Evolutionary conservation across 345 rosid species (phyloP).

Genomic region (Tarenaya hassleriana): DNA sequence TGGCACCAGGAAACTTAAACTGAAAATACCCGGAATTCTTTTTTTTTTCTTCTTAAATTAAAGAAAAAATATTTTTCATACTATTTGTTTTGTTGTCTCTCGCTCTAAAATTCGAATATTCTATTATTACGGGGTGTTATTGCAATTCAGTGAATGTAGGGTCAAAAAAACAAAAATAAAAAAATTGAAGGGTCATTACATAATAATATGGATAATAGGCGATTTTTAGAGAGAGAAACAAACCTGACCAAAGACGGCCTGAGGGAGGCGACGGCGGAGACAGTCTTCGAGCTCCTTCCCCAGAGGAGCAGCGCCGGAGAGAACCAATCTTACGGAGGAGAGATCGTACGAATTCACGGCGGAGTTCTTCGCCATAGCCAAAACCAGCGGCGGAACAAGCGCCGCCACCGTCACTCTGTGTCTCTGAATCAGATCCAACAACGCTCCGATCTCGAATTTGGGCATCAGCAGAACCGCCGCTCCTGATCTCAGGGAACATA

Average conservation of each 20-base stretch:
- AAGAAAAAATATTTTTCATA: too few species aligned
- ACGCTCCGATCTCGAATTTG: constrained; percentile 68
- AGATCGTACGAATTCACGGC: constrained; percentile 57
- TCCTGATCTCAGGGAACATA: constrained; percentile 65
- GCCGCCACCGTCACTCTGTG: constrained; percentile 71
- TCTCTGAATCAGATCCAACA: constrained; percentile 64
- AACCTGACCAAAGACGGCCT: constrained; percentile 84
- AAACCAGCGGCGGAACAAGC: constrained; percentile 81
- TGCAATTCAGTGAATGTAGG: too few species aligned
- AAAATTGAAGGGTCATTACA: too few species aligned
- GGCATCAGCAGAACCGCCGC: constrained; percentile 77
- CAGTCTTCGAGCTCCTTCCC: constrained; percentile 84
- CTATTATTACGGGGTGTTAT: too few species aligned
- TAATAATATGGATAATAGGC: background rate
- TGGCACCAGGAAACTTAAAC: too few species aligned
- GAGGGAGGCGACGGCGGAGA: constrained; percentile 58
- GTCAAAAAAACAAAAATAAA: too few species aligned
- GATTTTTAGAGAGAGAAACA: background rate
- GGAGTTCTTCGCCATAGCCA: constrained; percentile 75
- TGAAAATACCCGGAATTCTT: too few species aligned
- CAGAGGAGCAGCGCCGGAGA: constrained; percentile 92
- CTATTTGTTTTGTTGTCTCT: too few species aligned
- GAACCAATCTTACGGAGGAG: constrained; percentile 61
- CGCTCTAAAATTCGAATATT: too few species aligned
- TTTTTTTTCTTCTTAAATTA: too few species aligned